Base-by-base conservation (phyloP, 2,329 filamentous ascomycete genomes). In the Aspergillus caelatus region DNA sequence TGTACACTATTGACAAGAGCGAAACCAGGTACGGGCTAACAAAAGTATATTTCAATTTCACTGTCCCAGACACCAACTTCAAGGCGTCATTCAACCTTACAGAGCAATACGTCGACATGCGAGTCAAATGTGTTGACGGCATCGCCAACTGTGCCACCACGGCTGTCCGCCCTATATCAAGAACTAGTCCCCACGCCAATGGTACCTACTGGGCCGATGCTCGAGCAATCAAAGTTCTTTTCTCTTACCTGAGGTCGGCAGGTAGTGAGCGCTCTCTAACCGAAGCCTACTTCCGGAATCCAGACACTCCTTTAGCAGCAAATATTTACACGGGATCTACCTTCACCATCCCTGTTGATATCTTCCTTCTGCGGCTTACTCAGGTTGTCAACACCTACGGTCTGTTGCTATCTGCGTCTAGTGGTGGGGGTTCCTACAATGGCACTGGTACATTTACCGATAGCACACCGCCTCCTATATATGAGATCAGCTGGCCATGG, bases 381-480 rank as follows among this genome's bases (percentile, higher is more conserved):
- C 58, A 61, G 11, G 36, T 57, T 10, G 5, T 55, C 26, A 61
- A 61, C 28, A 61, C 58, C 3, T 61, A 61, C 30, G 48, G 14
- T 32, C 19, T 26, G 9, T 19, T 52, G 23, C 5, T 7, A 4
- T 3, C 26, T 10, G 28, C 28, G 1, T 26, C 48, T 2, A 1
- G 0, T 16, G 9, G 19, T 26, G 32, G 32, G 10, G 32, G 8
- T 4, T 26, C 12, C 21, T 12, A 21, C 21, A 46, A 46, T 26
- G 45, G 21, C 9, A 46, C 45, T n/a, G 45, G 45, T 2, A 21
- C 21, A 2, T 21, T n/a, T 0, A 21, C 21, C 10, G n/a, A 46
- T 46, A 21, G 1, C 10, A 26, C 11, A 9, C n/a, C 9, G 11
- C 21, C 21, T n/a, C 45, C 45, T 11, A 11, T 26, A 16, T 52